Evolutionary conservation across 2,329 filamentous ascomycete genomes (phyloP).

Genomic region (Pestalotiopsis sp.): DNA sequence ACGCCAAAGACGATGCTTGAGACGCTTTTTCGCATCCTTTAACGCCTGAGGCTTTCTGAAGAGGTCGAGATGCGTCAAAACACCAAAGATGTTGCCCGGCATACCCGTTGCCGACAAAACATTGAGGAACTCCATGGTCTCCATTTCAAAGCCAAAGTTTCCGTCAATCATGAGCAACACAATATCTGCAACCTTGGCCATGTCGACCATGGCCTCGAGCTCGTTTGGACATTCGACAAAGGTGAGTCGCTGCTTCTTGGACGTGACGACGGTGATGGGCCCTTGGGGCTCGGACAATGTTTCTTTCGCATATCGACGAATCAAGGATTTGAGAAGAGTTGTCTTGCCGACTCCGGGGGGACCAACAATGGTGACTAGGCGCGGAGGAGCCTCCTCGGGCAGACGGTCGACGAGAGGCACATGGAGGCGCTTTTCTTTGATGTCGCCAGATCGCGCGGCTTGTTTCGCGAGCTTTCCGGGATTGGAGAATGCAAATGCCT

Average conservation of each 20-base stretch:
- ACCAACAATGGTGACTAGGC: conserved; percentile 91
- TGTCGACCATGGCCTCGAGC: conserved; percentile 93
- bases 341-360: conserved; percentile 96
- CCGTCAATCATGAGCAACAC: conserved; percentile 98
- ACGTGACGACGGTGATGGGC: conserved; percentile 93
- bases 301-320: conserved; percentile 94
- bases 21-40: conserved; percentile 89
- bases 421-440: conserved; percentile 90
- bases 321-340: conserved; percentile 89
- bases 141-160: conserved; percentile 99
- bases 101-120: conserved; percentile 92
- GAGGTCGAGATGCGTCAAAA: conserved; percentile 92
- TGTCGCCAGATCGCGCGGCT: conserved; percentile 26
- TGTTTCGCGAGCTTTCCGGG: conserved; percentile 13
- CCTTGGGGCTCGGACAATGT: conserved; percentile 86
- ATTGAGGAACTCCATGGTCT: conserved; percentile 99
- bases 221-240: conserved; percentile 98
- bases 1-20: conserved; percentile 96
- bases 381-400: conserved; percentile 83
- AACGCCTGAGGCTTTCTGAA: conserved; percentile 92
- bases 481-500: conserved; percentile 58
- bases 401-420: conserved; percentile 95
- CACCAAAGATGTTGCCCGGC: conserved; percentile 97
- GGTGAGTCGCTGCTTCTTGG: conserved; percentile 90
- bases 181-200: conserved; percentile 96